These are phyloP conservation scores for Hypoxylon perforatum DNA, from an alignment of 495 filamentous ascomycete species.

Conservation along the genomic window DNA sequence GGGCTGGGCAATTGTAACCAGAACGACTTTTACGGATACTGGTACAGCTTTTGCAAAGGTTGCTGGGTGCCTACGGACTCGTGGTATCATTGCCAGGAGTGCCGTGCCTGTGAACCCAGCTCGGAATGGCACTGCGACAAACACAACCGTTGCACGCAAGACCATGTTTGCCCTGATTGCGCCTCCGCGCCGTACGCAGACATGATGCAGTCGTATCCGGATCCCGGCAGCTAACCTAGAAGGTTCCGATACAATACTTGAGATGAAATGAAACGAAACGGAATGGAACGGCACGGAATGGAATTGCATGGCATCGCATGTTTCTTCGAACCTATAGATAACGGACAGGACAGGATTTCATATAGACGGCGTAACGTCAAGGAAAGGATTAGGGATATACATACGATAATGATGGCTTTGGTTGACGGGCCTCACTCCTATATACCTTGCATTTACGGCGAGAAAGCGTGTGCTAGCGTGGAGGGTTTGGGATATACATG, in stretches of 20 bases:
- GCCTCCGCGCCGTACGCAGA: slow-evolving; percentile 22
- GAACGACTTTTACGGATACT: slow-evolving; percentile 43
- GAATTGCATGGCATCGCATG: neutral
- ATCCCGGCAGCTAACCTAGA: slow-evolving; percentile 23
- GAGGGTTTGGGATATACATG: slow-evolving; percentile 19
- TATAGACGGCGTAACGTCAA: slow-evolving; percentile 27
- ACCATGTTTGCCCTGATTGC: slow-evolving; percentile 42
- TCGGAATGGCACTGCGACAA: slow-evolving; percentile 47
- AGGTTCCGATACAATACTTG: neutral
- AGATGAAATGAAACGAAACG: neutral
- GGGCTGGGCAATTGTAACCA: slow-evolving; percentile 40
- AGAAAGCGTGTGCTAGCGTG: slow-evolving; percentile 7
- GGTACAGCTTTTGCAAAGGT: slow-evolving; percentile 46
- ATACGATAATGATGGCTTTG: slow-evolving; percentile 10
- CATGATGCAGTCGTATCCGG: slow-evolving; percentile 39
- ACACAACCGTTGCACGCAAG: slow-evolving; percentile 40
- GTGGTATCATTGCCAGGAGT: slow-evolving; percentile 45
- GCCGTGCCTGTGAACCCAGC: slow-evolving; percentile 40
- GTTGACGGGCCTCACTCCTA: slow-evolving; percentile 2
- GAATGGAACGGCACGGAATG: neutral
- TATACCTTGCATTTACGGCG: slow-evolving; percentile 29
- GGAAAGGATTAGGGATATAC: slow-evolving; percentile 23
- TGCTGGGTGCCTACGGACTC: slow-evolving; percentile 36
- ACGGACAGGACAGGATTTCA: slow-evolving; percentile 25
- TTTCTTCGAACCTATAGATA: slow-evolving; percentile 18